Evolutionary conservation across 1,284 basidiomycete species (phyloP).

Genomic region (Ganoderma lucidum): DNA sequence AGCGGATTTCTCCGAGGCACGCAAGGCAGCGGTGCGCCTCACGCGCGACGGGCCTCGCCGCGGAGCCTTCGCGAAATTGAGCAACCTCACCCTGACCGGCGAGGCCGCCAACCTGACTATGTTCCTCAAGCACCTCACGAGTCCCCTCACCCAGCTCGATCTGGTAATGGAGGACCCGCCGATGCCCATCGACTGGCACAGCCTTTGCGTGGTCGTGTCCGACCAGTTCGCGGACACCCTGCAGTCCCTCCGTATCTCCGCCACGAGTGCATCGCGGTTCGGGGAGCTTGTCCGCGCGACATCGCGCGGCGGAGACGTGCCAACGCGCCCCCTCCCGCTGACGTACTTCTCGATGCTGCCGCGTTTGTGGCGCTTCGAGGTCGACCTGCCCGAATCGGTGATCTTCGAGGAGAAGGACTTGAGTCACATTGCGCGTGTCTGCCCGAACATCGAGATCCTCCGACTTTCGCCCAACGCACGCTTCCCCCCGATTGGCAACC

Average conservation of each 20-base stretch:
- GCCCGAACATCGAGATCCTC: slow-evolving; percentile 70
- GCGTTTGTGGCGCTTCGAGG: slow-evolving; percentile 63
- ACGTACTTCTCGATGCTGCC: slow-evolving; percentile 64
- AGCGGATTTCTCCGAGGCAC: slow-evolving; percentile 73
- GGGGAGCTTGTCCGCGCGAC: slow-evolving; percentile 72
- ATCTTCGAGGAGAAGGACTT: slow-evolving; percentile 69
- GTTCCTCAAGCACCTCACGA: slow-evolving; percentile 73
- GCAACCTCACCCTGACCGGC: slow-evolving; percentile 70
- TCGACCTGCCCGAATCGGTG: slow-evolving; percentile 78
- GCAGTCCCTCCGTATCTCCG: slow-evolving; percentile 64
- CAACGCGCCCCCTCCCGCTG: slow-evolving; percentile 60
- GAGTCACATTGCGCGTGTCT: slow-evolving; percentile 60
- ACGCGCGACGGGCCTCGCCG: slow-evolving; percentile 55
- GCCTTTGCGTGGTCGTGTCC: slow-evolving; percentile 66
- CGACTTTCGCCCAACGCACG: slow-evolving; percentile 71
- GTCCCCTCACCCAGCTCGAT: slow-evolving; percentile 67
- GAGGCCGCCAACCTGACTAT: slow-evolving; percentile 70
- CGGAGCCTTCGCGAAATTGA: slow-evolving; percentile 62
- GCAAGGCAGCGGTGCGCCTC: slow-evolving; percentile 68
- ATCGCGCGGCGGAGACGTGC: slow-evolving; percentile 57
- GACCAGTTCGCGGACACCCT: slow-evolving; percentile 67
- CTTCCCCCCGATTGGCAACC: slow-evolving; percentile 59
- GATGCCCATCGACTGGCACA: slow-evolving; percentile 73
- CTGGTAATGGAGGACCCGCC: slow-evolving; percentile 81
- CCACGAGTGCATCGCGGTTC: slow-evolving; percentile 69